phyloP scores from a whole-genome alignment of 2,329 filamentous ascomycete species.

The Apiospora koreana region DNA sequence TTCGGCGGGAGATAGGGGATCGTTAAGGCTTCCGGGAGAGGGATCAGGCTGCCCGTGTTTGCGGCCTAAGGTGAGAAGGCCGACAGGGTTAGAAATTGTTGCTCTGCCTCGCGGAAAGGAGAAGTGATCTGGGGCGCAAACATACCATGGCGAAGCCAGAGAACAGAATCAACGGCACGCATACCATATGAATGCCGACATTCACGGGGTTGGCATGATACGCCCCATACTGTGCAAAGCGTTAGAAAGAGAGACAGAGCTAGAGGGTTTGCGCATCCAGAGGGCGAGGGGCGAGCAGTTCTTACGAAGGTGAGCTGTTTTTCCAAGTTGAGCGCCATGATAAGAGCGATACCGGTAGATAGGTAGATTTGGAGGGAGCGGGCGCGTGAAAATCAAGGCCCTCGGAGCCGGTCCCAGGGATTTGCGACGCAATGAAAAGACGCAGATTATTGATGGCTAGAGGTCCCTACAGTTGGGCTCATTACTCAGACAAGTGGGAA shows the following conservation, averaged over 20 bases:
- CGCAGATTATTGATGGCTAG: neutral
- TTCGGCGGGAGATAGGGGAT: slow-evolving; percentile 68
- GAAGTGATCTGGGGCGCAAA: slow-evolving; percentile 13
- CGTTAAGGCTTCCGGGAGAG: slow-evolving; percentile 66
- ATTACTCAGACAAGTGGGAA: neutral
- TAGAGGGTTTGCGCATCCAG: neutral
- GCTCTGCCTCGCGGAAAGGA: neutral
- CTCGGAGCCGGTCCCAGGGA: neutral
- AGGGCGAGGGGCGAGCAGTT: slow-evolving; percentile 17
- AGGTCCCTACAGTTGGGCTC: slow-evolving; percentile 1
- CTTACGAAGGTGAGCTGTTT: slow-evolving; percentile 81
- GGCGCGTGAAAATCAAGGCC: slow-evolving; percentile 15
- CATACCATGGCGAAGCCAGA: slow-evolving; percentile 72
- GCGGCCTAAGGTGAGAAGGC: slow-evolving; percentile 47
- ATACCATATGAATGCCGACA: slow-evolving; percentile 76
- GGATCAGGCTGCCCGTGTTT: slow-evolving; percentile 64
- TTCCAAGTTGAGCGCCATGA: slow-evolving; percentile 75
- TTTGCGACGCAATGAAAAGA: neutral
- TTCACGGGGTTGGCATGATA: slow-evolving; percentile 82
- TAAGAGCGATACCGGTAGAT: slow-evolving; percentile 16
- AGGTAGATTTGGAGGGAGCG: slow-evolving; percentile 13
- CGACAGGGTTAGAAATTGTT: slow-evolving; percentile 18
- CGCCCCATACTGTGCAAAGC: slow-evolving; percentile 69
- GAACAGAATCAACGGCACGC: slow-evolving; percentile 74
- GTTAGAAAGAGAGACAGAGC: slow-evolving; percentile 15